These are phyloP conservation scores for Cyclocybe cylindracea DNA, from an alignment of 768 basidiomycete genomes.

Conservation along the genomic window DNA sequence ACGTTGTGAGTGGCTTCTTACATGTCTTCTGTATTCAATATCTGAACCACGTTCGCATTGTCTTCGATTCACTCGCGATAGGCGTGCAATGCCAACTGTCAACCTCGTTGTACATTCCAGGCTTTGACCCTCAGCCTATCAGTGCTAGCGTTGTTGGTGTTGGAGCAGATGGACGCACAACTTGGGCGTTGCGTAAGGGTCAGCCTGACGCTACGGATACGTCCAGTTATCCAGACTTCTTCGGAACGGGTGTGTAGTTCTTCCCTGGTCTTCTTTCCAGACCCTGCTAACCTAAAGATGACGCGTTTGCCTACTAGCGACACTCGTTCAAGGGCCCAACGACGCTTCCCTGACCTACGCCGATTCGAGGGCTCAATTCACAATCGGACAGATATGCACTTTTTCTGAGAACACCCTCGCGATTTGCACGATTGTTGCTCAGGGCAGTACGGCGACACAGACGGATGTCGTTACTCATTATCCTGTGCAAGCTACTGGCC, in stretches of 20 bases:
- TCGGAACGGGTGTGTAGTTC: slow-evolving; percentile 38
- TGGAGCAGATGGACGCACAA: slow-evolving; percentile 40
- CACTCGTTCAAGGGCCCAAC: slow-evolving; percentile 43
- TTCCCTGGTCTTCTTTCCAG: neutral
- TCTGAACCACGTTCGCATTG: slow-evolving; percentile 1
- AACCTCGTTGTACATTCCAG: slow-evolving; percentile 46
- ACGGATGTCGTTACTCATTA: slow-evolving; percentile 20
- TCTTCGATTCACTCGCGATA: slow-evolving; percentile 4
- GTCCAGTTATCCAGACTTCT: slow-evolving; percentile 28
- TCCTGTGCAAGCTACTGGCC: slow-evolving; percentile 13
- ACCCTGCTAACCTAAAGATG: neutral
- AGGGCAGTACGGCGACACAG: slow-evolving; percentile 25
- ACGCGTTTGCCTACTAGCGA: slow-evolving; percentile 27
- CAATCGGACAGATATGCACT: slow-evolving; percentile 23
- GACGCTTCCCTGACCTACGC: slow-evolving; percentile 40
- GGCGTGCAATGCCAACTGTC: slow-evolving; percentile 12
- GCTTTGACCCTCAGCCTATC: slow-evolving; percentile 44
- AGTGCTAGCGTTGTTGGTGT: slow-evolving; percentile 43
- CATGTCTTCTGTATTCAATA: neutral
- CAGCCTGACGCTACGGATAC: slow-evolving; percentile 29
- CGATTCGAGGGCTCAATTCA: slow-evolving; percentile 22
- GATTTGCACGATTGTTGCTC: slow-evolving; percentile 23
- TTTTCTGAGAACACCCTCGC: slow-evolving; percentile 24
- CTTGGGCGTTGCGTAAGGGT: slow-evolving; percentile 40
- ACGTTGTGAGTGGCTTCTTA: neutral